Conservation (phyloP, 768 basidiomycete species). For the Lepiota brunneoincarnata region DNA sequence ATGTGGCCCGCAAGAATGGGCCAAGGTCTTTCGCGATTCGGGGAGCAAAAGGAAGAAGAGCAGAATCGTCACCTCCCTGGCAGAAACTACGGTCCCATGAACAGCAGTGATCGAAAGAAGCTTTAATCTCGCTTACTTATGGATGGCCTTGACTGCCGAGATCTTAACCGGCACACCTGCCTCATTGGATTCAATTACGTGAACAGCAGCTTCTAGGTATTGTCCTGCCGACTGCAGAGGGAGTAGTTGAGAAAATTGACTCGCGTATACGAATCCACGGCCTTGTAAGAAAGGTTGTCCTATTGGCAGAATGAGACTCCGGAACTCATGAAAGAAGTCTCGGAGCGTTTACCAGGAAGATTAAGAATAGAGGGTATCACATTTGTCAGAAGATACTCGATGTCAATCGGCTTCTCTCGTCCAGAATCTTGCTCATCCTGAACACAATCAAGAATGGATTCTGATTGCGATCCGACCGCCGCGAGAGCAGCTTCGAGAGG, state of each 20-base stretch:
- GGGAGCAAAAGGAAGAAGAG: slow-evolving; percentile 60
- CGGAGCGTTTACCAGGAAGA: slow-evolving; percentile 51
- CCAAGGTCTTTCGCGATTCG: slow-evolving; percentile 80
- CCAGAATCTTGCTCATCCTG: slow-evolving; percentile 74
- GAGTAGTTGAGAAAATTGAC: slow-evolving; percentile 77
- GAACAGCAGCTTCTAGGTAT: slow-evolving; percentile 84
- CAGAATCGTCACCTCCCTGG: slow-evolving; percentile 57
- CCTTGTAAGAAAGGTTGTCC: slow-evolving; percentile 94
- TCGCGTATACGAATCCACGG: slow-evolving; percentile 91
- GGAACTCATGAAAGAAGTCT: not conserved
- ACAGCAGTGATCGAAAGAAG: not conserved
- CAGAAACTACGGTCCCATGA: slow-evolving; percentile 53
- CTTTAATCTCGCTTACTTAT: slow-evolving; percentile 62
- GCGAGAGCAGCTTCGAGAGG: slow-evolving; percentile 84
- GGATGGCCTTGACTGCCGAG: slow-evolving; percentile 89
- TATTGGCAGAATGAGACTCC: slow-evolving; percentile 24
- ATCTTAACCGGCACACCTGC: slow-evolving; percentile 88
- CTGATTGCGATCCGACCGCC: slow-evolving; percentile 76
- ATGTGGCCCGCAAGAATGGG: slow-evolving; percentile 75
- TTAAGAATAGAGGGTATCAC: slow-evolving; percentile 77
- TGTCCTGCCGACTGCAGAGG: slow-evolving; percentile 73
- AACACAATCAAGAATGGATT: slow-evolving; percentile 70
- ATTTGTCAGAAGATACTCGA: slow-evolving; percentile 70
- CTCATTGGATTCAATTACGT: slow-evolving; percentile 72
- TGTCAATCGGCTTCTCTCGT: slow-evolving; percentile 66